Conservation (phyloP, 805 yeast genomes). For the Candida sanyiensis region DNA sequence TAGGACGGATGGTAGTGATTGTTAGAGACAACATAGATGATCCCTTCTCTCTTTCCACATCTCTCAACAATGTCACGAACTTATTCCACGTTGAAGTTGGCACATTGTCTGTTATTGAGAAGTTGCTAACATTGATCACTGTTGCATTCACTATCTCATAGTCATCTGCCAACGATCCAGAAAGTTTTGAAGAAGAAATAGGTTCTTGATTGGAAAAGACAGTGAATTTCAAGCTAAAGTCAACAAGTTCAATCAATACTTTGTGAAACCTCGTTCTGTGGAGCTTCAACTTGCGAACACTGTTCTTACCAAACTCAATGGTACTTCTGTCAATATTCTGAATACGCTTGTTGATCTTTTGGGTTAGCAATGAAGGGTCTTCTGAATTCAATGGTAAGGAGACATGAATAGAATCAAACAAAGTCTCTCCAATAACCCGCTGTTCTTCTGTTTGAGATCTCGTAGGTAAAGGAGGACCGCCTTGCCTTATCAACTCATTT, state of each 20-base stretch:
- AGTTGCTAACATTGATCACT: constrained; percentile 43
- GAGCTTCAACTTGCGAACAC: constrained; percentile 45
- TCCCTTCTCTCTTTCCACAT: constrained; percentile 62
- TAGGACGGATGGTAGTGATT: constrained; percentile 60
- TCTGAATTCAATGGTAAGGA: constrained; percentile 41
- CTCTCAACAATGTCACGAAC: constrained; percentile 63
- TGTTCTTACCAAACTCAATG: constrained; percentile 23
- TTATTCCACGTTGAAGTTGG: constrained; percentile 90
- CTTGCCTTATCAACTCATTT: constrained; percentile 6
- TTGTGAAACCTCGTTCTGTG: constrained; percentile 61
- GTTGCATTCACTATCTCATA: constrained; percentile 46
- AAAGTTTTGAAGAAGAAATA: constrained; percentile 15
- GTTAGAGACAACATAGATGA: constrained; percentile 53
- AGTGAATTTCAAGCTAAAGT: constrained; percentile 42
- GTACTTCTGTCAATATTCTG: constrained; percentile 24
- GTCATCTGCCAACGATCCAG: constrained; percentile 5
- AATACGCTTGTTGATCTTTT: constrained; percentile 47
- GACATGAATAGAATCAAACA: constrained; percentile 78
- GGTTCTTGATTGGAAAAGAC: constrained; percentile 47
- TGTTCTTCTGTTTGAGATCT: constrained; percentile 8
- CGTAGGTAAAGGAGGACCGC: neutral
- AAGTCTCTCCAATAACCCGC: constrained; percentile 50
- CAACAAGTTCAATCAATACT: constrained; percentile 47
- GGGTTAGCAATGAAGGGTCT: constrained; percentile 42
- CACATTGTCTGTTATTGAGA: constrained; percentile 69